Evolutionary conservation across 2,329 filamentous ascomycete species (phyloP).

Genomic region (Samsoniella hepiali): DNA sequence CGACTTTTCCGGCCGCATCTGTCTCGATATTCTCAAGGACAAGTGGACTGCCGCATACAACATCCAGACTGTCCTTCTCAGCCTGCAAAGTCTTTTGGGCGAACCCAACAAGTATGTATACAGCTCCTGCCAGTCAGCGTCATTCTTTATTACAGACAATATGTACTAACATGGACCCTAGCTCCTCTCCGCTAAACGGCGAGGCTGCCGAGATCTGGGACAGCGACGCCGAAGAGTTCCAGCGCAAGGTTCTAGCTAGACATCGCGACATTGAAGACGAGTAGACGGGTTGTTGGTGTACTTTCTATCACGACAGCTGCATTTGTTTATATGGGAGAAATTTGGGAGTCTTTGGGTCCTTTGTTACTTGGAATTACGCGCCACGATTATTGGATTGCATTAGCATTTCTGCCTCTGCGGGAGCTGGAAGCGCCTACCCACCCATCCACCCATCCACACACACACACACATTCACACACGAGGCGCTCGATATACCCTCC

Average conservation of each 20-base stretch:
- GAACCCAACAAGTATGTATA: conserved; percentile 87
- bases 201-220: conserved; percentile 97
- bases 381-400: conserved; percentile 35
- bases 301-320: not conserved
- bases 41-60: conserved; percentile 99
- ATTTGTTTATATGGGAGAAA: conserved; percentile 33
- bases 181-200: conserved; percentile 89
- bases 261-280: conserved; percentile 65
- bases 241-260: conserved; percentile 65
- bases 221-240: conserved; percentile 80
- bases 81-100: conserved; percentile 88
- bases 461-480: not conserved
- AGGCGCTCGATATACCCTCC: conserved; percentile 11
- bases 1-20: conserved; percentile 95
- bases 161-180: conserved; percentile 36
- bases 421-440: not conserved
- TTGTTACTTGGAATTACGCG: conserved; percentile 31
- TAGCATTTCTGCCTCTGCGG: conserved; percentile 23
- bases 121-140: not conserved
- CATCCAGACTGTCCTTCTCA: conserved; percentile 87
- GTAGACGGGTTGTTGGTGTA: conserved; percentile 31
- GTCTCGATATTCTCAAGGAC: conserved; percentile 96
- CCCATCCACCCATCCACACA: too few species aligned
- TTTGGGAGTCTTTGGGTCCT: conserved; percentile 39
- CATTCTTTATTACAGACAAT: not conserved